These are phyloP conservation scores for Bipolaris bicolor DNA, from an alignment of 2,329 filamentous ascomycete genomes.

Conservation along the genomic window DNA sequence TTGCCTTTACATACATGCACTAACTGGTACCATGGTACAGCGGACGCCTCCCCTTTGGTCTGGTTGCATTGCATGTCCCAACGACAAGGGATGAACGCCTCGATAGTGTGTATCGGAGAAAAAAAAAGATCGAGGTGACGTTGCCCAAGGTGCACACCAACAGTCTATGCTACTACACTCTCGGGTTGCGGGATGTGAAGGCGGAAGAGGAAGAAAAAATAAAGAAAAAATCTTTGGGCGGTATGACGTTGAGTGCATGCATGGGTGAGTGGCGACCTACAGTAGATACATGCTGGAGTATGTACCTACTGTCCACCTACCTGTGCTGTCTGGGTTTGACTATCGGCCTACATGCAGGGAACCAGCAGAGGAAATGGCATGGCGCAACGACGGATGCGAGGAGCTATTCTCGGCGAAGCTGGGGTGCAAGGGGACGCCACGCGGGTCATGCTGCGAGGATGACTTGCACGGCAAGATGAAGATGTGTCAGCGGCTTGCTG, in stretches of 20 bases:
- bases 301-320: too few relatives aligned
- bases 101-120: neutral
- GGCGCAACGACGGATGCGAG: conserved; percentile 6
- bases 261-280: conserved; percentile 2
- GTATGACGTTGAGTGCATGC: conserved; percentile 7
- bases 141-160: too few relatives aligned
- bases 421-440: conserved; percentile 10
- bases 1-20: neutral
- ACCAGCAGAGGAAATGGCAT: conserved; percentile 9
- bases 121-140: too few relatives aligned
- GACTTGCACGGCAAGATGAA: neutral
- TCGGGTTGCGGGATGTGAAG: too few relatives aligned
- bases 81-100: neutral
- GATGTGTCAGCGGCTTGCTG: conserved; percentile 9
- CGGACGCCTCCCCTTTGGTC: too few relatives aligned
- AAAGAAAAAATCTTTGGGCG: neutral
- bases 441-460: conserved; percentile 4
- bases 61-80: neutral
- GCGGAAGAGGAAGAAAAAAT: neutral
- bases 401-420: conserved; percentile 23
- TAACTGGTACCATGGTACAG: conserved; percentile 10
- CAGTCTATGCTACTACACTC: too few relatives aligned
- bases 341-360: conserved; percentile 12
- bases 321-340: neutral
- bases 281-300: neutral